phyloP scores from a whole-genome alignment of 371 early-diverging fungal species.

The Circinella minor region DNA sequence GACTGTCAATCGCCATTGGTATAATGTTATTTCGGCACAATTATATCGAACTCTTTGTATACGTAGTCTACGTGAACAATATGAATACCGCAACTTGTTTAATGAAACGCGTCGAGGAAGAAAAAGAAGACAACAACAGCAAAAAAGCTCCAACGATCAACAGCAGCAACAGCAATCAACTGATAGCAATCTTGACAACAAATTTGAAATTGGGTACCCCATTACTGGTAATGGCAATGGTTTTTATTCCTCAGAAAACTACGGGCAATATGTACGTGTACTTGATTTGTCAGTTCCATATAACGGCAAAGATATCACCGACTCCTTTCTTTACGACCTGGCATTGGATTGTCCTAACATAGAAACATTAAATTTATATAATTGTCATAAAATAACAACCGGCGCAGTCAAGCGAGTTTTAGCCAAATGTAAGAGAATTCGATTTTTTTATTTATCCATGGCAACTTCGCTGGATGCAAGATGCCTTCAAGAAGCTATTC shows the following conservation, averaged over 20 bases:
- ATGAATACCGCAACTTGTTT: slow-evolving; percentile 20
- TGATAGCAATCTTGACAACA: not conserved
- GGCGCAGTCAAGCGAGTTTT: not conserved
- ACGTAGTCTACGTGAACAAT: slow-evolving; percentile 7
- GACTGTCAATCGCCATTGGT: slow-evolving; percentile 20
- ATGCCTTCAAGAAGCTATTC: not conserved
- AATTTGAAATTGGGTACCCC: too few species aligned
- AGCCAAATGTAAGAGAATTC: not conserved
- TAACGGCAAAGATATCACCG: slow-evolving; percentile 10
- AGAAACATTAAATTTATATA: slow-evolving; percentile 19
- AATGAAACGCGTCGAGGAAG: slow-evolving; percentile 21
- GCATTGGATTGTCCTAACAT: slow-evolving; percentile 14
- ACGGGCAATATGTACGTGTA: slow-evolving; percentile 11
- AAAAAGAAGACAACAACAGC: not conserved
- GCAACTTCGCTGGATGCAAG: slow-evolving; percentile 6
- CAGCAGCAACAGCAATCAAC: not conserved
- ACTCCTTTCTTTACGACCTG: slow-evolving; percentile 12
- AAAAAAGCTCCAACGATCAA: not conserved
- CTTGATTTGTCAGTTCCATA: slow-evolving; percentile 14
- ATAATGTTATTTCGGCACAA: slow-evolving; percentile 1
- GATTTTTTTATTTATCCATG: slow-evolving; percentile 11
- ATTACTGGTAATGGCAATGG: not conserved
- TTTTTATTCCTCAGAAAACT: slow-evolving; percentile 16
- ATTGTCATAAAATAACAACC: slow-evolving; percentile 11
- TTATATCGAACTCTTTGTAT: slow-evolving; percentile 10